Base-by-base conservation (phyloP, 2,329 filamentous ascomycete species). In the Diaporthe australafricana region DNA sequence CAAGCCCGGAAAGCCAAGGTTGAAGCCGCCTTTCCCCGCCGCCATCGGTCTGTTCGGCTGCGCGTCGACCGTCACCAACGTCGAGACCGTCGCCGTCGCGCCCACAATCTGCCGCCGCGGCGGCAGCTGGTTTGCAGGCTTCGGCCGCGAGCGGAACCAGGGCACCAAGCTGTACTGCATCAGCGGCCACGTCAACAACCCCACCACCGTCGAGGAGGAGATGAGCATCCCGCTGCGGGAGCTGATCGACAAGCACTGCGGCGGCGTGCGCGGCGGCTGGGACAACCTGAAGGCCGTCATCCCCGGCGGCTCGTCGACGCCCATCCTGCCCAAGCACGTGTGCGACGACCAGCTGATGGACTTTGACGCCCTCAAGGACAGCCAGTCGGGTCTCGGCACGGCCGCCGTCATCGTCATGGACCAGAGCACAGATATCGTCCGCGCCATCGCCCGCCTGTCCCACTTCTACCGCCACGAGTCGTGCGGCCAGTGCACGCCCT, bases 351-450 rank as follows among this genome's bases (percentile, higher is more conserved):
- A 98, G 83, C 85, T 99, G 70, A 99, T 99, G 96, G 96, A 99
- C 86, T 99, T 98, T 80, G 96, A 99, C 81, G 95, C 94, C 12
- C 90, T 99, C 77, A 99, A 99, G 89, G 96, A 99, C 84, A 95
- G 92, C 77, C 96, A 98, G 85, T 97, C 95, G 74, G 96, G 96
- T 89, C 92, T 99, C 17, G 96, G 96, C 77, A 99, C 96, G 8
- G 96, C 96, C 5, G 96, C 96, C 72, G 96, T 99, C 77, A 98
- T 99, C 79, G 96, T 99, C 82, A 98, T 99, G 94, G 96, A 99
- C 86, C 97, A 98, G 89, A 96, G 93, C 79, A 94, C 96, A 75
- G 96, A 99, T 82, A 93, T 99, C 67, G 95, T 99, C 77, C 93
- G 96, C 76, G 94, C 94, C 80, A 98, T 99, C 81, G 92, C 94